Percentiles rank a stretch among this genome's conserved stretches.
phyloP scores from a whole-genome alignment of 495 filamentous ascomycete genomes.

The Schizothecium vesticola region DNA sequence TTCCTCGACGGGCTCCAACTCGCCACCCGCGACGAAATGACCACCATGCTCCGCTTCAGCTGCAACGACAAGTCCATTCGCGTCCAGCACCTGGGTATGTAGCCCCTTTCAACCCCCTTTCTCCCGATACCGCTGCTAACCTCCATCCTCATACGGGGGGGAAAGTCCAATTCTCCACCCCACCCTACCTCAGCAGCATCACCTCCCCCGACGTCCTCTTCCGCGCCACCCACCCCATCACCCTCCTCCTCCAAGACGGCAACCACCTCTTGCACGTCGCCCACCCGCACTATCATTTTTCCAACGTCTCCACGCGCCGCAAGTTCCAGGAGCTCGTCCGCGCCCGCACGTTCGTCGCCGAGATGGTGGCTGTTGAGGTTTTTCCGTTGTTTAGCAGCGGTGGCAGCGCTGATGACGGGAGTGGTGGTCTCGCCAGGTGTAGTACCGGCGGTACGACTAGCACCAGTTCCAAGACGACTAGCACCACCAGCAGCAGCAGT shows the following conservation, averaged over 20 bases:
- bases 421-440: background rate
- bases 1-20: background rate
- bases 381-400: background rate
- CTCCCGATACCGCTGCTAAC: background rate
- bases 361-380: background rate
- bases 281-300: background rate
- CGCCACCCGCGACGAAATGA: slow-evolving; percentile 2
- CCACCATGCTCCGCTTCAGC: background rate
- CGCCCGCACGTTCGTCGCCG: background rate
- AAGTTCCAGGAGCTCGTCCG: slow-evolving; percentile 5
- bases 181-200: background rate
- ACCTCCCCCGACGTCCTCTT: background rate
- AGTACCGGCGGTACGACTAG: background rate
- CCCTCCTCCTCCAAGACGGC: background rate
- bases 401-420: too few relatives aligned
- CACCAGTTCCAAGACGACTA: background rate
- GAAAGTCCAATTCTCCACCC: background rate
- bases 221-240: slow-evolving; percentile 6
- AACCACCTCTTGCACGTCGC: background rate
- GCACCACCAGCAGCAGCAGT: background rate
- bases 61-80: background rate
- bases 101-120: background rate
- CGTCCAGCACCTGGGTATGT: slow-evolving; percentile 1
- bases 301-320: background rate
- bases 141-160: background rate